A percentile compares a stretch with the other conserved stretches of the same genome.
Evolutionary conservation across 176 grass and related monocot genomes (phyloP).

Genomic region (Aegilops umbellulata): DNA sequence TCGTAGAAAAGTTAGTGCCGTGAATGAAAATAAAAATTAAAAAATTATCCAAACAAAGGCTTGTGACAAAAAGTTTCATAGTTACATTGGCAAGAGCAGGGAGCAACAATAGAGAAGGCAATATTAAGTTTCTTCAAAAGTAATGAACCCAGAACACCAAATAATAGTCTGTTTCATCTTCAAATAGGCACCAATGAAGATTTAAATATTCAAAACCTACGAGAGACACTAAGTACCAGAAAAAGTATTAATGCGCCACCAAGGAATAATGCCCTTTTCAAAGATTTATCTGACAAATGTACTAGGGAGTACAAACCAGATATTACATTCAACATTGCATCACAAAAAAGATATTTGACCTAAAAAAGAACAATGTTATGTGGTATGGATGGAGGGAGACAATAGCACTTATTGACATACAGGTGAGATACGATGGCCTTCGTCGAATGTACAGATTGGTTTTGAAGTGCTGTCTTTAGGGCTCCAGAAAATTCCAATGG

Average conservation of each 20-base stretch:
- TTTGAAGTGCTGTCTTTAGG: constrained; percentile 79
- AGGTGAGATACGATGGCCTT: constrained; percentile 80
- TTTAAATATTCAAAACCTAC: neutral
- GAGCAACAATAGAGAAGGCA: neutral
- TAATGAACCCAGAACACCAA: neutral
- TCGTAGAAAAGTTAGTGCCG: constrained; percentile 6
- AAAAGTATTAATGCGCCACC: neutral
- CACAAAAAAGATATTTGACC: neutral
- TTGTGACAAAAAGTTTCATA: neutral
- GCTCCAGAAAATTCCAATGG: constrained; percentile 75
- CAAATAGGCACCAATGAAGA: constrained; percentile 2
- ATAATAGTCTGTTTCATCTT: neutral
- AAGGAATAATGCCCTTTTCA: neutral
- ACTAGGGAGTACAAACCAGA: neutral
- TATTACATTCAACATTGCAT: neutral
- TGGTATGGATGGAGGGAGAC: neutral
- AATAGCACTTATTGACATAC: constrained; percentile 59
- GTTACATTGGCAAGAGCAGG: neutral
- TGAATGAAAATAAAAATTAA: neutral
- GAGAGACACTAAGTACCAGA: constrained; percentile 2
- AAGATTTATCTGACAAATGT: neutral
- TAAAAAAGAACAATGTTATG: constrained; percentile 1
- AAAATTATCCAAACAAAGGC: neutral
- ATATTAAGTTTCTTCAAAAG: neutral
- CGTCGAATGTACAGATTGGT: constrained; percentile 55